Percentiles rank a stretch among this genome's conserved stretches.
Evolutionary conservation across 176 grass and related monocot genomes (phyloP).

Genomic region (Triticum timopheevii): DNA sequence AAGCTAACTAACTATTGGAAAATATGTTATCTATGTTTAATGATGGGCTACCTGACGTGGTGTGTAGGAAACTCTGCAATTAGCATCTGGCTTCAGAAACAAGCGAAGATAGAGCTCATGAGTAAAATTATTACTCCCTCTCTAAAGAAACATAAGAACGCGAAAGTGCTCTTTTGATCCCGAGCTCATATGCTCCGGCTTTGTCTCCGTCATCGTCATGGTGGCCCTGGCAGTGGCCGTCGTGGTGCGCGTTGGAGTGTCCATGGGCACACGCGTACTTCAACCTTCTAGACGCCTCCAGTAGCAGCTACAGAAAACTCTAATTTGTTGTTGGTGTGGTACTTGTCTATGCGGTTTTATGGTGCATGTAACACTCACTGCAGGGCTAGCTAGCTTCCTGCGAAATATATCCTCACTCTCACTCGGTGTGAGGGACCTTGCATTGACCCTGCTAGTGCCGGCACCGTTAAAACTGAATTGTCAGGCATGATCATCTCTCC

Average conservation of each 20-base stretch:
- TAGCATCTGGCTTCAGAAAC: conserved; percentile 19
- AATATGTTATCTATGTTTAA: not conserved
- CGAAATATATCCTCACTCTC: too few species aligned
- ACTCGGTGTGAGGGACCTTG: too few species aligned
- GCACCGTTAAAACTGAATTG: conserved; percentile 71
- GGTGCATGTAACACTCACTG: too few species aligned
- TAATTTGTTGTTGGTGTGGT: not conserved
- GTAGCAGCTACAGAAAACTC: not conserved
- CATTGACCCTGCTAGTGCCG: conserved; percentile 24
- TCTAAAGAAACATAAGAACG: too few species aligned
- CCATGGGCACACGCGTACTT: not conserved
- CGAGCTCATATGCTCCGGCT: too few species aligned
- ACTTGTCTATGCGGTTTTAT: too few species aligned
- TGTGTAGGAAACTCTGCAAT: not conserved
- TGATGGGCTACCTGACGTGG: not conserved
- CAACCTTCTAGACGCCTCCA: not conserved
- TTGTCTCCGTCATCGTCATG: not conserved
- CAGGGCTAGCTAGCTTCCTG: not conserved
- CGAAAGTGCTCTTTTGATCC: too few species aligned
- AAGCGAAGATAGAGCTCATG: not conserved
- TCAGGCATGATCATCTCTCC: conserved; percentile 27
- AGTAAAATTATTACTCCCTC: too few species aligned
- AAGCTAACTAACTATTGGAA: not conserved
- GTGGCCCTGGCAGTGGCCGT: not conserved
- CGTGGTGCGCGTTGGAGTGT: too few species aligned